Conservation (phyloP, 352 stramenopile species). For the Achlya hypogyna region DNA sequence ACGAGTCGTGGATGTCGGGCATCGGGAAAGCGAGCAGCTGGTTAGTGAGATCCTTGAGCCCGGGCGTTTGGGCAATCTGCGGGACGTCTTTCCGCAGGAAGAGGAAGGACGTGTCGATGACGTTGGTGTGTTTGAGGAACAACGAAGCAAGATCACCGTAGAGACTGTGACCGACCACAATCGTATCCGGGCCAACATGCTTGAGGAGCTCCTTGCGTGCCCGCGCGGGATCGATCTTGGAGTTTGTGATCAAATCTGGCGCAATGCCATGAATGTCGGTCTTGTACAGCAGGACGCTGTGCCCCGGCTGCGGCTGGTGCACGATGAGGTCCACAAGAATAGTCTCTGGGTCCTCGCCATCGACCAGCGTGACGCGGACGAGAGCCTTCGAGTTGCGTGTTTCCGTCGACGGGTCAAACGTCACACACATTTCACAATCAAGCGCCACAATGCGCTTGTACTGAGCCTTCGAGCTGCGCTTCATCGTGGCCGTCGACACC, state of each 20-base stretch:
- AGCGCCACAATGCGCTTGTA: constrained; percentile 63
- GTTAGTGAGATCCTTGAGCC: constrained; percentile 68
- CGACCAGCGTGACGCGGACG: constrained; percentile 70
- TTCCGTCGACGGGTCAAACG: constrained; percentile 11
- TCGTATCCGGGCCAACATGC: constrained; percentile 72
- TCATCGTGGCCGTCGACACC: constrained; percentile 43
- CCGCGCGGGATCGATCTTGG: constrained; percentile 63
- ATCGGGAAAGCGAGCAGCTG: constrained; percentile 76
- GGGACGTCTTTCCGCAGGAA: constrained; percentile 48
- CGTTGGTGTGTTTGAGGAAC: constrained; percentile 59
- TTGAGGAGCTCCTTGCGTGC: constrained; percentile 80
- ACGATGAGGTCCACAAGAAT: constrained; percentile 76
- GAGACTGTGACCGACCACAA: constrained; percentile 75
- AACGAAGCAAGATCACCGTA: constrained; percentile 64
- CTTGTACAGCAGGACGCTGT: constrained; percentile 60
- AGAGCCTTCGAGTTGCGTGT: constrained; percentile 33
- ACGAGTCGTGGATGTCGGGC: constrained; percentile 77
- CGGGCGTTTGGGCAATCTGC: constrained; percentile 35
- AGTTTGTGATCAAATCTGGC: constrained; percentile 48
- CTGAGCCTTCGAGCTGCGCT: constrained; percentile 39
- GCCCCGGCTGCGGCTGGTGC: constrained; percentile 58
- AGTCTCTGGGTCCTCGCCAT: constrained; percentile 64
- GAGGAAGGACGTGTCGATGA: constrained; percentile 80
- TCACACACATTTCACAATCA: constrained; percentile 85
- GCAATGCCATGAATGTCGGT: constrained; percentile 82